Percentiles rank a stretch among this genome's conserved stretches.
phyloP scores from a whole-genome alignment of 1,284 basidiomycete species.

The Austroboletus novae-zelandiae region DNA sequence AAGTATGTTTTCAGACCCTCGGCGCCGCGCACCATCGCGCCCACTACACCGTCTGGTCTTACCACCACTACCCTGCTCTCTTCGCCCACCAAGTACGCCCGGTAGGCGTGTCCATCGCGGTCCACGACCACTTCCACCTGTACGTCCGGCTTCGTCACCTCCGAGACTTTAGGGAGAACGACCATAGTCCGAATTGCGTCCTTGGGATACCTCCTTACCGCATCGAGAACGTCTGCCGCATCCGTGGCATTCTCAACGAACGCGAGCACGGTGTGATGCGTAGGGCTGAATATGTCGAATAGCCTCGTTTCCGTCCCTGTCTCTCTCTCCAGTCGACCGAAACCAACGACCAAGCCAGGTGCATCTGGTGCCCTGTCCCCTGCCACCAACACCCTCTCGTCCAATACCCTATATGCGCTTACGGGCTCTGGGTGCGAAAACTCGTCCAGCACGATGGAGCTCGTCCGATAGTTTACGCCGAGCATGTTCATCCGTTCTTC shows the following conservation, averaged over 20 bases:
- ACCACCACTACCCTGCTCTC: conserved; percentile 25
- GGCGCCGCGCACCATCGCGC: conserved; percentile 31
- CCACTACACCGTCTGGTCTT: conserved; percentile 39
- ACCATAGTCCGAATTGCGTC: conserved; percentile 5
- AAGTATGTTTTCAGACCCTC: conserved; percentile 34
- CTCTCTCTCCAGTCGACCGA: not conserved
- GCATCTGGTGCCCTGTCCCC: conserved; percentile 25
- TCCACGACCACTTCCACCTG: conserved; percentile 11
- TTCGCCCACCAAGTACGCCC: conserved; percentile 22
- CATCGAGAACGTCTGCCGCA: conserved; percentile 5
- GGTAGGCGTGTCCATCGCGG: conserved; percentile 18
- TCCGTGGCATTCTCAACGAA: conserved; percentile 13
- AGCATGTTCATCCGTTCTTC: conserved; percentile 27
- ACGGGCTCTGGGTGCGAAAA: conserved; percentile 2
- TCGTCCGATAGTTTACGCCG: conserved; percentile 36
- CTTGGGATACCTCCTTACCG: conserved; percentile 2
- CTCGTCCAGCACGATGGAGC: conserved; percentile 32
- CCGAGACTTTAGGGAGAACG: conserved; percentile 11
- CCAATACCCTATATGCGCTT: conserved; percentile 14
- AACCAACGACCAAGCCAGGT: conserved; percentile 1
- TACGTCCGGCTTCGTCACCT: not conserved
- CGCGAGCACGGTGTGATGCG: conserved; percentile 25
- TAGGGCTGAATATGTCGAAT: conserved; percentile 24
- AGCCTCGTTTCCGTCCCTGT: conserved; percentile 9
- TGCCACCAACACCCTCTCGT: conserved; percentile 11